phyloP scores from a whole-genome alignment of 495 filamentous ascomycete species.

The Viridothelium virens region DNA sequence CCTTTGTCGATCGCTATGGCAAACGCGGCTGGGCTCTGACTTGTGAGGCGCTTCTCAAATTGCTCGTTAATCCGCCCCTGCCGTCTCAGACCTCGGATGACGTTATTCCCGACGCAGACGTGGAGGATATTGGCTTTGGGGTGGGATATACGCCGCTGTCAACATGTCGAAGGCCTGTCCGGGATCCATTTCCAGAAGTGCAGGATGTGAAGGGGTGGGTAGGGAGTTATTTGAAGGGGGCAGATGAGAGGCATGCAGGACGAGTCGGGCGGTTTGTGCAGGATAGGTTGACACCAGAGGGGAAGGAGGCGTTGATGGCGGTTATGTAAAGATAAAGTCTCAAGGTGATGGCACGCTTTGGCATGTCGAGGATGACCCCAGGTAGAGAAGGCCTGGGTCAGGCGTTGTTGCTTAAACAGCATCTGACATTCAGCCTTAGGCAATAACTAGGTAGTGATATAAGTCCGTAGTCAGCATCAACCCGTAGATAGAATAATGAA shows the following conservation, averaged over 20 bases:
- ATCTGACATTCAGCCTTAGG: no score
- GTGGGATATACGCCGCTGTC: conserved; percentile 86
- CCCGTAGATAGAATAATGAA: no score
- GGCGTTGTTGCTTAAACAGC: background rate
- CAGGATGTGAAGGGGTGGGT: conserved; percentile 75
- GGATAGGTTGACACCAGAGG: conserved; percentile 51
- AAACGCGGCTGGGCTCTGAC: conserved; percentile 86
- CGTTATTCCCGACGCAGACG: conserved; percentile 69
- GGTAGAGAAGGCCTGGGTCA: no score
- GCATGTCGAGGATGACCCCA: background rate
- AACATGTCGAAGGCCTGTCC: conserved; percentile 62
- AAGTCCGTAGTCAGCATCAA: no score
- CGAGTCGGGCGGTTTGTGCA: conserved; percentile 50
- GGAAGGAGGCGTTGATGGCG: conserved; percentile 45
- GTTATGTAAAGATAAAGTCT: conserved; percentile 42
- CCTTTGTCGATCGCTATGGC: conserved; percentile 63
- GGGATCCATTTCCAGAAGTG: conserved; percentile 77
- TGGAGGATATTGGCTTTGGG: conserved; percentile 90
- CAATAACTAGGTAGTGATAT: no score
- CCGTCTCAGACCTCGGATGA: conserved; percentile 61
- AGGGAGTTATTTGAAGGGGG: conserved; percentile 57
- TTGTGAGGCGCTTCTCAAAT: conserved; percentile 73
- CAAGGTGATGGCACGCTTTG: background rate
- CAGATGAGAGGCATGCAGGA: conserved; percentile 49
- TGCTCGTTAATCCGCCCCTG: conserved; percentile 78